Evolutionary conservation across 2,329 filamentous ascomycete species (phyloP), one percentile per base, ranked within the genome.

Genomic region (Blastomyces parvus): DNA sequence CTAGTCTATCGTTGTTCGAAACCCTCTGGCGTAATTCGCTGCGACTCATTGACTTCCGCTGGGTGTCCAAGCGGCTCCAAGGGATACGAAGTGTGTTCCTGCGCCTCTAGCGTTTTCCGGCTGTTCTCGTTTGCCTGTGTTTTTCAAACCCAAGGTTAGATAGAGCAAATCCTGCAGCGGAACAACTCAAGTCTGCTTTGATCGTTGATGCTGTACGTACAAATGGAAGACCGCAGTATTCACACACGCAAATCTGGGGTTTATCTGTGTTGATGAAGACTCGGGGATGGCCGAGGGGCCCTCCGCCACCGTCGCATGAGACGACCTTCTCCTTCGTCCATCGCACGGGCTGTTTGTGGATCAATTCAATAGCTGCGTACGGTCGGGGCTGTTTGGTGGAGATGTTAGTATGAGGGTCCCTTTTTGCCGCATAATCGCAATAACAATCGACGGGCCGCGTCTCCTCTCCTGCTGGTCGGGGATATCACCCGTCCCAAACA

Each of bases 251-350:
- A 71, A 99, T 96, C 81, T 97, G 87, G 53, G 94, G 90, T 83
- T 97, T 97, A 79, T 99, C 94, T 69, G 89, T 88, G 80, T 99
- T 99, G 84, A 99, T 99, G 77, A 91, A 99, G 79, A 99, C 88
- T 73, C 86, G 85, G 59, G 94, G 94, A 77, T 99, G 94, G 53
- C 94, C 94, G 62, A 90, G 81, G 40, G 92, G 88, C 56, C 93
- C 94, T 69, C 92, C 92, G 64, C 93, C 94, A 64, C 94, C 94
- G 72, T 97, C 92, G 75, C 94, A 99, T 55, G 87, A 86, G 60
- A 95, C 93, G 59, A 89, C 78, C 66, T 87, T 85, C 67, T 90
- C 84, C 74, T 96, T 88, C 64, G 88, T 90, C 93, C 94, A 99
- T 76, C 86, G 84, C 44, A 99, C 94, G 25, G 92, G 93, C 78